A percentile compares a stretch with the other conserved stretches of the same genome.
phyloP scores from a whole-genome alignment of 2,329 filamentous ascomycete genomes.

The Westerdykella aurantiaca region DNA sequence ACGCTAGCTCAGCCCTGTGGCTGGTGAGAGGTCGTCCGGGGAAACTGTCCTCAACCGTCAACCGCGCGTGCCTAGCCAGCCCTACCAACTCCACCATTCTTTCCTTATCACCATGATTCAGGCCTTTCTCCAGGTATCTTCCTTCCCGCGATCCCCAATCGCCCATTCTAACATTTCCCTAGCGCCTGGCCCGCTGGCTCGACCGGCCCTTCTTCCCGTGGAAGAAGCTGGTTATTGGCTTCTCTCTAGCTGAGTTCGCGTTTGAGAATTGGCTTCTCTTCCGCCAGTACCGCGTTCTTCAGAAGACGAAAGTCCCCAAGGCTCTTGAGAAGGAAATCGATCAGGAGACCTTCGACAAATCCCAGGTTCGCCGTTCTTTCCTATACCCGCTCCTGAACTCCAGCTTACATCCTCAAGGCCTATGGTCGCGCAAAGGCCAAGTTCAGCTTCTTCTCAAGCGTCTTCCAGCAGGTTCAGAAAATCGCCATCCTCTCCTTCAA shows the following conservation, averaged over 20 bases:
- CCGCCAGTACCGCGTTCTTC: conserved; percentile 83
- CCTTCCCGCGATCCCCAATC: not conserved
- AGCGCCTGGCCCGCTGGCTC: conserved; percentile 74
- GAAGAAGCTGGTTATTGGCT: conserved; percentile 94
- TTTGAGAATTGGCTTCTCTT: conserved; percentile 85
- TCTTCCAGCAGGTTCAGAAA: conserved; percentile 85
- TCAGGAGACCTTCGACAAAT: conserved; percentile 88
- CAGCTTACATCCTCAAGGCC: conserved; percentile 44
- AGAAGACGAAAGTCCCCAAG: conserved; percentile 73
- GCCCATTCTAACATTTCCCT: conserved; percentile 3
- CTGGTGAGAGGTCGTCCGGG: not conserved
- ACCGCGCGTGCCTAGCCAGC: conserved; percentile 1
- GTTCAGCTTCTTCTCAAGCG: conserved; percentile 72
- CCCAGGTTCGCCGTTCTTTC: conserved; percentile 54
- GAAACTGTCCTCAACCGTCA: conserved; percentile 10
- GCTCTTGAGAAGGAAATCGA: conserved; percentile 85
- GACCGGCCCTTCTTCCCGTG: conserved; percentile 92
- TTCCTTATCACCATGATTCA: conserved; percentile 29
- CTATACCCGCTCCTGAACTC: conserved; percentile 3
- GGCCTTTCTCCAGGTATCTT: conserved; percentile 29
- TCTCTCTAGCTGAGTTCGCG: conserved; percentile 84
- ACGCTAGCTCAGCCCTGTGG: conserved; percentile 5
- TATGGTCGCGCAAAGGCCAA: conserved; percentile 95
- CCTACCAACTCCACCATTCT: not conserved
- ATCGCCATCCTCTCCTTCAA: conserved; percentile 85